These are phyloP conservation scores for Backusella morwellensis DNA, from an alignment of 192 early-diverging fungal species.

Conservation along the genomic window DNA sequence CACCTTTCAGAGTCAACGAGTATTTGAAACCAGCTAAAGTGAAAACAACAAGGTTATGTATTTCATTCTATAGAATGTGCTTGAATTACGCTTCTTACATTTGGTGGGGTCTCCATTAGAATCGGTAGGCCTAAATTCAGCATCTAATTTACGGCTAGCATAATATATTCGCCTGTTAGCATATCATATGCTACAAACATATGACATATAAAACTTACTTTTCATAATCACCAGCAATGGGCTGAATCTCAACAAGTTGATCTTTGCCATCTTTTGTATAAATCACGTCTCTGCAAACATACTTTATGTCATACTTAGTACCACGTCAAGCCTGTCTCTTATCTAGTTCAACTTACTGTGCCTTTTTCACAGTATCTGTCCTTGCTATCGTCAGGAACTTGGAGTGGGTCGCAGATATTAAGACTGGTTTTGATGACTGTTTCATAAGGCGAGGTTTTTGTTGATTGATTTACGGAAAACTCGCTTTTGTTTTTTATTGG, in stretches of 20 bases:
- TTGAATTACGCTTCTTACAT: constrained; percentile 6
- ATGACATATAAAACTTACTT: constrained; percentile 6
- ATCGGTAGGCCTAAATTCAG: constrained; percentile 13
- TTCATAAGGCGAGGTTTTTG: constrained; percentile 9
- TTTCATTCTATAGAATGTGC: neutral
- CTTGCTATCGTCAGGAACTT: constrained; percentile 5
- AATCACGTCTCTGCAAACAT: constrained; percentile 1
- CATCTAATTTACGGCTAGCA: neutral
- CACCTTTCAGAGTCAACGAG: constrained; percentile 24
- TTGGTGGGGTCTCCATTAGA: constrained; percentile 18
- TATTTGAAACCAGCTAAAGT: constrained; percentile 24
- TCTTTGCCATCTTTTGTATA: neutral
- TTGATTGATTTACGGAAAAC: neutral
- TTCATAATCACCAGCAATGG: constrained; percentile 21
- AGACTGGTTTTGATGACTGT: constrained; percentile 7
- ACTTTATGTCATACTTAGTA: neutral
- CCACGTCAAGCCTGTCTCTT: neutral
- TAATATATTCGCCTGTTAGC: neutral
- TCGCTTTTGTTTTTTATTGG: neutral
- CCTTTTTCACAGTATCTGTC: constrained; percentile 18
- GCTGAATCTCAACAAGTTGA: constrained; percentile 1
- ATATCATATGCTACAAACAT: neutral
- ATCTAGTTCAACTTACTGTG: constrained; percentile 17
- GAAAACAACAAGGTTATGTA: neutral
- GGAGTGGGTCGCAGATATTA: constrained; percentile 28